Base-by-base conservation (phyloP, 345 rosid species). In the Syzygium aqueum region DNA sequence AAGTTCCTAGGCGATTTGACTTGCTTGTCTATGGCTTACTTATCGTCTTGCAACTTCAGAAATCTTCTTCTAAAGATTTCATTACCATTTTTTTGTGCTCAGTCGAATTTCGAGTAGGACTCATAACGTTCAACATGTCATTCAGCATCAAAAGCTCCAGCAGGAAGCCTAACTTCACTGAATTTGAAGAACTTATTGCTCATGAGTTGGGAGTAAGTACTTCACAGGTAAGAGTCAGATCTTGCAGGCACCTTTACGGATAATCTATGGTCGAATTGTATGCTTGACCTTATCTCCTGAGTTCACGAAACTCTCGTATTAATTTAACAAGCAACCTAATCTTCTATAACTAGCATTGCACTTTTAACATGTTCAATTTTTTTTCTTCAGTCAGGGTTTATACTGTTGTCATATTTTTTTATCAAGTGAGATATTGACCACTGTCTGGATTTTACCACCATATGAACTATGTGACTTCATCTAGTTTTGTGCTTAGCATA, bases 51-150 rank as follows among this genome's bases (percentile, higher is more conserved):
- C 53, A 22, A 9, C 52, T 82, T 50, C 51, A 14, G n/a, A 51
- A 82, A 46, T 23, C 52, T 84, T 53, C 87, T 56, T 87, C 54
- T 85, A 84, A 73, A 61, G 51, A 82, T 85, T 23, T 87, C 46
- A 40, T 43, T 86, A 51, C 84, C 82, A 37, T 51, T 14, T 84
- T 85, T 87, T 85, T 22, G 61, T 91, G 30, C 67, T 54, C 93
- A 95, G 96, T 89, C 51, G 91, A 86, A 83, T 50, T 83, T 57
- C 89, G 91, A 84, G 93, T 95, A 88, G 94, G 96, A 88, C 88
- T 89, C 89, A 93, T 97, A 91, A 90, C 87, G 80, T 92, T 96
- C 89, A 93, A 94, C 85, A 90, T 96, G 88, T 92, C 90, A 61
- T 88, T 97, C 87, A 91, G 88, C 43, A 85, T 91, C 84, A 92